A percentile compares a stretch with the other conserved stretches of the same genome.
These are phyloP conservation scores for Suillus discolor DNA, from an alignment of 768 basidiomycete genomes.

Conservation along the genomic window DNA sequence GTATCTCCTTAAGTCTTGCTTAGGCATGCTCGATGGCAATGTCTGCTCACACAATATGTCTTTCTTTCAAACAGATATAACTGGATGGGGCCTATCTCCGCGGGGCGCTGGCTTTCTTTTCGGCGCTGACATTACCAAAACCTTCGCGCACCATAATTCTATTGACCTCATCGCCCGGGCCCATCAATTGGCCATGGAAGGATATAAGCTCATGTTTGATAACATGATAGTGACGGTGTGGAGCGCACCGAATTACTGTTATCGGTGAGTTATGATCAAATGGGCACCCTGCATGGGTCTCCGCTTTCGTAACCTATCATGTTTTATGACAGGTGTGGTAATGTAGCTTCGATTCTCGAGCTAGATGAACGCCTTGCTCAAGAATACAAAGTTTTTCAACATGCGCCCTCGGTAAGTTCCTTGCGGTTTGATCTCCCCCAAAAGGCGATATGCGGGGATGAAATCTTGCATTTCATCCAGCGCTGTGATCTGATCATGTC, in stretches of 20 bases:
- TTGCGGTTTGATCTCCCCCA: slow-evolving; percentile 5
- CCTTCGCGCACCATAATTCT: slow-evolving; percentile 87
- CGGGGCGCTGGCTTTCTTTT: slow-evolving; percentile 96
- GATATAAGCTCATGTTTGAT: slow-evolving; percentile 97
- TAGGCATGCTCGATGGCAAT: slow-evolving; percentile 9
- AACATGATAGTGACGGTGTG: slow-evolving; percentile 94
- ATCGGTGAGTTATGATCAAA: slow-evolving; percentile 61
- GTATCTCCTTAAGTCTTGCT: slow-evolving; percentile 18
- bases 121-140: slow-evolving; percentile 87
- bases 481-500: slow-evolving; percentile 12
- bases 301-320: slow-evolving; percentile 20
- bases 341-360: slow-evolving; percentile 93
- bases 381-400: slow-evolving; percentile 94
- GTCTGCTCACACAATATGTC: slow-evolving; percentile 20
- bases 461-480: slow-evolving; percentile 11
- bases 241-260: slow-evolving; percentile 99
- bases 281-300: slow-evolving; percentile 18
- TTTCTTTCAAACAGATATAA: slow-evolving; percentile 61
- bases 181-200: slow-evolving; percentile 98
- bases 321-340: slow-evolving; percentile 72
- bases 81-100: slow-evolving; percentile 96
- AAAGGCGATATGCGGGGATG: slow-evolving; percentile 16
- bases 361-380: slow-evolving; percentile 92
- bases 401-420: slow-evolving; percentile 77
- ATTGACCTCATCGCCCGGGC: slow-evolving; percentile 96